Conservation (phyloP, 73 alveolate species). For the Stentor roeselii region DNA sequence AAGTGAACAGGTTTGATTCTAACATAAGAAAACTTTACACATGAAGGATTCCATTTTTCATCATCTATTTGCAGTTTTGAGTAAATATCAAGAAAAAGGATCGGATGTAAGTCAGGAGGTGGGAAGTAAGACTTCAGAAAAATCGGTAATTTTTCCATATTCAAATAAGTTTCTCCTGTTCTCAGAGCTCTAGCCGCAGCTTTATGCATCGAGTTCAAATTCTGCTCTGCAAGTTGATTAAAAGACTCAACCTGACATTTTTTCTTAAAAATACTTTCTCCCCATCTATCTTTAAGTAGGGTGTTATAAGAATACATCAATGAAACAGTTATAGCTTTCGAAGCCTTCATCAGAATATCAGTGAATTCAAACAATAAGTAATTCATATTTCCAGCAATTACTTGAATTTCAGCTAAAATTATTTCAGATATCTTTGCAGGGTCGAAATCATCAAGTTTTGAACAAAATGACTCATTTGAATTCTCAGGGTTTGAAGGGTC, state of each 20-base stretch:
- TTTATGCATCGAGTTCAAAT: slow-evolving; percentile 48
- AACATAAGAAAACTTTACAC: slow-evolving; percentile 82
- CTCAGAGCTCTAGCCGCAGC: slow-evolving; percentile 44
- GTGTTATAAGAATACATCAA: slow-evolving; percentile 17
- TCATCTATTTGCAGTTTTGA: slow-evolving; percentile 38
- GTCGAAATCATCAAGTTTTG: background rate
- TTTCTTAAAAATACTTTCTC: slow-evolving; percentile 31
- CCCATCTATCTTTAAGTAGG: slow-evolving; percentile 27
- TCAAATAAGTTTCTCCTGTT: slow-evolving; percentile 37
- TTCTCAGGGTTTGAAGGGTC: too few relatives aligned
- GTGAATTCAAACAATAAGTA: slow-evolving; percentile 10
- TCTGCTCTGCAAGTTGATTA: slow-evolving; percentile 52
- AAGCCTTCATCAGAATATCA: background rate
- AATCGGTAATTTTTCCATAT: slow-evolving; percentile 49
- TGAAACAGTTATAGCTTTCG: background rate
- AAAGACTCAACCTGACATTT: slow-evolving; percentile 45
- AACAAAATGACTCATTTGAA: background rate
- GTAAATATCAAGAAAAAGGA: slow-evolving; percentile 69
- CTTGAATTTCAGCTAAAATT: slow-evolving; percentile 10
- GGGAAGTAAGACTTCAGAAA: slow-evolving; percentile 42
- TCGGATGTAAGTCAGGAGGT: slow-evolving; percentile 61
- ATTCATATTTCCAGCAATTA: slow-evolving; percentile 24
- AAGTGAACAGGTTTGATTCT: slow-evolving; percentile 58
- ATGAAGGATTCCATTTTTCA: slow-evolving; percentile 59
- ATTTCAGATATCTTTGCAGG: background rate